Evolutionary conservation across 352 stramenopile genomes (phyloP), one percentile per base, ranked within the genome.

Genomic region (Phytopythium delawarense): DNA sequence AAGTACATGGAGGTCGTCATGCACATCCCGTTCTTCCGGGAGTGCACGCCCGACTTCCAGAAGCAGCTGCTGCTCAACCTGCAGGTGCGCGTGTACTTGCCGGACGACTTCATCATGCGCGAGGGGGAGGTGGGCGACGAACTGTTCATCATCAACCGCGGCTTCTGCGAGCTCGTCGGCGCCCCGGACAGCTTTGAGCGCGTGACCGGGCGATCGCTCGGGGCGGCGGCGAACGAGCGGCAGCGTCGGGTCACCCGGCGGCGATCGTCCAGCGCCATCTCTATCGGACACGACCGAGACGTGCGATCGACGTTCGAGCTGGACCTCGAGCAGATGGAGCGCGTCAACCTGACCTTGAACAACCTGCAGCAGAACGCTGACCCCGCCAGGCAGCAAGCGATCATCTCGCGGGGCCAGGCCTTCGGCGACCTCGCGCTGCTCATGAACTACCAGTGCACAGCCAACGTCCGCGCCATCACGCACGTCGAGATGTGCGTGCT

Each of bases 141-240:
- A 25, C 87, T 85, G 62, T 92, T 82, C 67, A 88, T 91, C 63
- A 73, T 92, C 15, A 87, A 91, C 45, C 75, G 76, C 0, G 84
- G 79, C 1, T 65, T 74, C 15, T 89, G 81, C 45, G 74, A 89
- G 54, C 59, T 89, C 2, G 52, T 57, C 18, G 28, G 62, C 7
- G 65, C 68, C 1, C 20, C 57, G 1, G 64, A 77, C 15, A 65
- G 59, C 46, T 68, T 76, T 35, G 75, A 87, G 53, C 57, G 74
- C 56, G 54, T 50, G n/a, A 70, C 59, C 0, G 21, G 16, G 13
- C n/a, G 23, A 18, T 4, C 21, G 8, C 25, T 57, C 21, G 28
- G 34, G 48, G 18, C 32, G 18, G 4, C 9, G 2, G 35, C 28
- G 8, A 48, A 4, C 15, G 34, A 58, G 12, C 28, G 34, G 6